Evolutionary conservation across 768 basidiomycete genomes (phyloP).

Genomic region (Fomitopsis pulvina): DNA sequence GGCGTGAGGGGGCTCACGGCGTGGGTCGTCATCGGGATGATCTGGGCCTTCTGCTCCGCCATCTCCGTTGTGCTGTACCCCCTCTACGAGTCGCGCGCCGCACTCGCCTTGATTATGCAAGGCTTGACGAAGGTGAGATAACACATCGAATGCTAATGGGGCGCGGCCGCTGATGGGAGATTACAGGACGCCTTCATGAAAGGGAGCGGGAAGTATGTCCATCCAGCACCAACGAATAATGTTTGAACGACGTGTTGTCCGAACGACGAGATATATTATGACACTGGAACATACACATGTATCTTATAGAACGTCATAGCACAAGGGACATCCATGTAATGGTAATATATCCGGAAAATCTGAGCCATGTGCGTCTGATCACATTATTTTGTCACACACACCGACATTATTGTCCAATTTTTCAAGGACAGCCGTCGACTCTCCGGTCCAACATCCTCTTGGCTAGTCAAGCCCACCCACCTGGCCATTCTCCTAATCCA

Average conservation of each 20-base stretch:
- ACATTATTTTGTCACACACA: neutral
- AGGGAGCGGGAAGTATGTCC: constrained; percentile 35
- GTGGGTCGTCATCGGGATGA: constrained; percentile 78
- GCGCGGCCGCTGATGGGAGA: neutral
- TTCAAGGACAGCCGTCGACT: neutral
- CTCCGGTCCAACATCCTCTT: neutral
- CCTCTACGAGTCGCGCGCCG: constrained; percentile 74
- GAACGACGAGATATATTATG: too few relatives aligned
- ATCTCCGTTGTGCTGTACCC: constrained; percentile 80
- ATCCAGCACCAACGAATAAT: neutral
- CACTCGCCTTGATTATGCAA: constrained; percentile 47
- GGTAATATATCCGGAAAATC: neutral
- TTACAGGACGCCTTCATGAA: constrained; percentile 34
- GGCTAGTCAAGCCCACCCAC: neutral
- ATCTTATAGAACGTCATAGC: too few relatives aligned
- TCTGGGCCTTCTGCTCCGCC: constrained; percentile 78
- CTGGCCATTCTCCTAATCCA: neutral
- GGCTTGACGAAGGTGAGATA: constrained; percentile 61
- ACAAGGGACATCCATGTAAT: neutral
- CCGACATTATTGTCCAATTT: neutral
- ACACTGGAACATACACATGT: too few relatives aligned
- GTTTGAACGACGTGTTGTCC: neutral
- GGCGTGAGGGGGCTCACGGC: constrained; percentile 56
- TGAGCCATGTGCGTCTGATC: neutral
- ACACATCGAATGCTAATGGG: neutral